A percentile compares a stretch with the other conserved stretches of the same genome.
Conservation (phyloP, 2,329 filamentous ascomycete species). For the Pyricularia sp. region DNA sequence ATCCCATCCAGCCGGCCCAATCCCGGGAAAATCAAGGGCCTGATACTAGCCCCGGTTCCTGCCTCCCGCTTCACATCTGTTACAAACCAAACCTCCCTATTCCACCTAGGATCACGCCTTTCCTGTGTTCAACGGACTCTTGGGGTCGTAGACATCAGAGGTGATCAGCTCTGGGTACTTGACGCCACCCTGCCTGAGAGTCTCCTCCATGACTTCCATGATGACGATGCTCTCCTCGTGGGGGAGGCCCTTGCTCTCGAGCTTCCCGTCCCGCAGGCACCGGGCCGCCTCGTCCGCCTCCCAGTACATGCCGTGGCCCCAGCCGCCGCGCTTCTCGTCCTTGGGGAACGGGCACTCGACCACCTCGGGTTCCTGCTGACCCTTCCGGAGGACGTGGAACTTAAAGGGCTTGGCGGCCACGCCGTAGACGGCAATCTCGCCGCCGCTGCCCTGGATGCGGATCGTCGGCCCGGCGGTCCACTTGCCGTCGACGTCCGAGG, state of each 20-base stretch:
- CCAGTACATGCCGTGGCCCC: slow-evolving; percentile 73
- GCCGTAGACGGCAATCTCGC: slow-evolving; percentile 73
- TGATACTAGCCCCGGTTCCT: not conserved
- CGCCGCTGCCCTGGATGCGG: slow-evolving; percentile 70
- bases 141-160: slow-evolving; percentile 46
- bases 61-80: not conserved
- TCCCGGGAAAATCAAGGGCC: not conserved
- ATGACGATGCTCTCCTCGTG: slow-evolving; percentile 72
- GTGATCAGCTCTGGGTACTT: slow-evolving; percentile 47
- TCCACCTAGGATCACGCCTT: slow-evolving; percentile 14
- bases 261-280: slow-evolving; percentile 60
- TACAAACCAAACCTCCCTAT: not conserved
- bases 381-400: slow-evolving; percentile 53
- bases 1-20: not conserved
- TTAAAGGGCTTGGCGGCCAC: slow-evolving; percentile 60
- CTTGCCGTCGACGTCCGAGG: slow-evolving; percentile 51
- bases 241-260: slow-evolving; percentile 63
- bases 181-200: slow-evolving; percentile 42
- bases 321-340: slow-evolving; percentile 34
- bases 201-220: slow-evolving; percentile 63
- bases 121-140: slow-evolving; percentile 54
- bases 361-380: slow-evolving; percentile 29
- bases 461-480: slow-evolving; percentile 56
- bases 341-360: slow-evolving; percentile 44
- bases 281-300: slow-evolving; percentile 33